Evolutionary conservation across 192 early-diverging fungal species (phyloP).

Genomic region (Umbelopsis sp.): DNA sequence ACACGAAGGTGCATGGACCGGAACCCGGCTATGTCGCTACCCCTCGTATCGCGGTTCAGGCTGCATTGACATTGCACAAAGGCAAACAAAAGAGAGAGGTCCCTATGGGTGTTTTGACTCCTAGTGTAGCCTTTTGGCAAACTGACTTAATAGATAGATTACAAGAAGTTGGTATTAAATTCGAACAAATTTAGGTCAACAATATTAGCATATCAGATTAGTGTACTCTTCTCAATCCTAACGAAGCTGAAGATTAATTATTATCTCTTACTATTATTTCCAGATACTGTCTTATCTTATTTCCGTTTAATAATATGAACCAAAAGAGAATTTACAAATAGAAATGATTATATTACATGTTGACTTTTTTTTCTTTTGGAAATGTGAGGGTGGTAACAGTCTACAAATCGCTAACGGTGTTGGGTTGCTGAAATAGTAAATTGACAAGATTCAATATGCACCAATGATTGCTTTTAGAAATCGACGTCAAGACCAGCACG

Average conservation of each 20-base stretch:
- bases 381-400: too few species aligned
- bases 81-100: conserved; percentile 40
- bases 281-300: background rate
- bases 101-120: conserved; percentile 52
- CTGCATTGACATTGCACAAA: conserved; percentile 52
- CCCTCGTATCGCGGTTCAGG: conserved; percentile 55
- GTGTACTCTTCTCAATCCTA: background rate
- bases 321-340: background rate
- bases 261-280: background rate
- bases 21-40: conserved; percentile 70
- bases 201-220: background rate
- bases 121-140: conserved; percentile 54
- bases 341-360: conserved; percentile 6
- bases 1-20: conserved; percentile 60
- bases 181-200: conserved; percentile 26
- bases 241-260: background rate
- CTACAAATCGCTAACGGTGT: too few species aligned
- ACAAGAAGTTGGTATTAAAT: conserved; percentile 50
- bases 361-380: background rate
- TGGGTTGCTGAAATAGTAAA: too few species aligned
- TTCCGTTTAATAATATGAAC: background rate
- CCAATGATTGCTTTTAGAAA: conserved; percentile 42
- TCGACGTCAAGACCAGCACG: conserved; percentile 61
- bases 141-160: conserved; percentile 49
- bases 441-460: background rate